Conservation (phyloP, 2,329 filamentous ascomycete species). For the Verticillium albo-atrum region DNA sequence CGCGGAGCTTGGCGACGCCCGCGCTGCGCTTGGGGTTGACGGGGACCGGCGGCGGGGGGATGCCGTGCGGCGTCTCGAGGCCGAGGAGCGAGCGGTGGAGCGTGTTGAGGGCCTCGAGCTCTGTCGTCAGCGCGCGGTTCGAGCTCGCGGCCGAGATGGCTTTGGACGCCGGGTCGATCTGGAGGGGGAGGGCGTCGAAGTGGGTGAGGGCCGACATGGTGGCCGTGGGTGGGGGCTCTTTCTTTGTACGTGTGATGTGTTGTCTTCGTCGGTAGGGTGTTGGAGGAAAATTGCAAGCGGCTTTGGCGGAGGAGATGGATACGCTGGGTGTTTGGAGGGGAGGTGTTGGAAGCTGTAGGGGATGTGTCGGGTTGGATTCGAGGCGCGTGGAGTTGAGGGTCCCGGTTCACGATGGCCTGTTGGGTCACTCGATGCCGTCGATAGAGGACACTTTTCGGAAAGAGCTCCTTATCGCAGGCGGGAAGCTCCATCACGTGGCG, state of each 20-base stretch:
- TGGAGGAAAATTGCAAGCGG: too few relatives aligned
- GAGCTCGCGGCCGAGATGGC: constrained; percentile 52
- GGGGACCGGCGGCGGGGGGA: constrained; percentile 82
- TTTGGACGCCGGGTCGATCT: constrained; percentile 79
- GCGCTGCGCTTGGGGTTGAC: constrained; percentile 90
- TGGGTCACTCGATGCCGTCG: not conserved
- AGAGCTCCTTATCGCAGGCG: not conserved
- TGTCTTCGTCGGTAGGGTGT: too few relatives aligned
- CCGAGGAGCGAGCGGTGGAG: constrained; percentile 71
- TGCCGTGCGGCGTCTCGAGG: constrained; percentile 55
- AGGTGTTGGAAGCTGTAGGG: not conserved
- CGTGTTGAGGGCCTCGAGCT: constrained; percentile 70
- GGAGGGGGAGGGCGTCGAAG: constrained; percentile 78
- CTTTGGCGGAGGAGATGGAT: too few relatives aligned
- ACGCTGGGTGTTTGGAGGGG: not conserved
- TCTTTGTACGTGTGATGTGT: not conserved
- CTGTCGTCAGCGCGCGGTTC: constrained; percentile 50
- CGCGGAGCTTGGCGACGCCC: constrained; percentile 85
- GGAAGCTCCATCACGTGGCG: not conserved
- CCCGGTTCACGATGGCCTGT: not conserved
- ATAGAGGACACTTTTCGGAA: not conserved
- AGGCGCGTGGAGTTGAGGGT: not conserved
- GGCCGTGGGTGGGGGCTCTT: constrained; percentile 1
- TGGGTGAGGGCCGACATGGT: constrained; percentile 59
- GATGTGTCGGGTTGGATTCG: too few relatives aligned